Evolutionary conservation across 139 green algal genomes (phyloP).

Genomic region (Volvox reticuliferus): DNA sequence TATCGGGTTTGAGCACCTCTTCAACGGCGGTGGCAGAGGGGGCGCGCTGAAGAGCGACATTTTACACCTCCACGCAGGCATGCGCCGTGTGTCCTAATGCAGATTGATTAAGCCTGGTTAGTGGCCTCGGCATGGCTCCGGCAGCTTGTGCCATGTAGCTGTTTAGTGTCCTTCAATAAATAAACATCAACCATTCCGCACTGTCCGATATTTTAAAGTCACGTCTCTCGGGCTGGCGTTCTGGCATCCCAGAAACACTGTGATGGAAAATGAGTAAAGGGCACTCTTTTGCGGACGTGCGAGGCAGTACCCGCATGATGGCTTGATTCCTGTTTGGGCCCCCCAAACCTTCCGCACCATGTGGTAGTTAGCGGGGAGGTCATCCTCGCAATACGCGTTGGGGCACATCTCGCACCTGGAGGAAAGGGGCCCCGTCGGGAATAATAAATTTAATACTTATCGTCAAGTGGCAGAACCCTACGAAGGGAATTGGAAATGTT

Average conservation of each 20-base stretch:
- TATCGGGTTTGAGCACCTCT: background rate
- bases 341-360: background rate
- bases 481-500: background rate
- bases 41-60: background rate
- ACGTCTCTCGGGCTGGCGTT: no score
- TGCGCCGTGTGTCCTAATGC: no score
- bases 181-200: background rate
- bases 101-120: no score
- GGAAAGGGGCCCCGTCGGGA: no score
- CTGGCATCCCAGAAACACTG: background rate
- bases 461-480: background rate
- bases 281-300: background rate
- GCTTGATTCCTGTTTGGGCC: background rate
- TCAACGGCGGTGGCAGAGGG: background rate
- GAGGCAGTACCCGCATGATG: background rate
- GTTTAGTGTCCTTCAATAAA: background rate
- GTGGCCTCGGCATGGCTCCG: background rate
- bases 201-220: no score
- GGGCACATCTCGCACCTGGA: conserved; percentile 65
- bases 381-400: conserved; percentile 75
- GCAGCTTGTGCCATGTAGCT: background rate
- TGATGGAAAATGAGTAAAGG: background rate
- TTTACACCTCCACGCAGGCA: background rate
- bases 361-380: conserved; percentile 60
- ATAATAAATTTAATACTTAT: no score